phyloP scores from a whole-genome alignment of 345 rosid genomes.

The Syzygium jambos region DNA sequence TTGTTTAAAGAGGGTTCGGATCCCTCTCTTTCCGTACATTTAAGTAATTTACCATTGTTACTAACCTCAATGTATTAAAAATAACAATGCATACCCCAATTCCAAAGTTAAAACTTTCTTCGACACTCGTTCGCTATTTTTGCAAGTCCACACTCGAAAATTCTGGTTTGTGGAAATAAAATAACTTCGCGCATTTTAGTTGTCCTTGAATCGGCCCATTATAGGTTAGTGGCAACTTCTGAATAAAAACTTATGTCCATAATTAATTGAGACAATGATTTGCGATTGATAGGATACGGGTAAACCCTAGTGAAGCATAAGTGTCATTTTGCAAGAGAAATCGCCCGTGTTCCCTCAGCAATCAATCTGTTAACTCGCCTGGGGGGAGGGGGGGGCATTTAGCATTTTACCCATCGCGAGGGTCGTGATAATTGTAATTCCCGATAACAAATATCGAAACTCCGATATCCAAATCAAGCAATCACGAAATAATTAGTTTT shows the following conservation, averaged over 20 bases:
- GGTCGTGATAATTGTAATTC: too few relatives aligned
- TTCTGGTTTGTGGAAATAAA: too few relatives aligned
- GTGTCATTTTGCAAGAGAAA: neutral
- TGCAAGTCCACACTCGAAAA: neutral
- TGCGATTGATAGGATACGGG: neutral
- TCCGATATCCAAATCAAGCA: too few relatives aligned
- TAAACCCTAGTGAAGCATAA: neutral
- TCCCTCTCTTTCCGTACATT: neutral
- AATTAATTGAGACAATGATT: neutral
- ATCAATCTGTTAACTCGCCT: too few relatives aligned
- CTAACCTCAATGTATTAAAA: neutral
- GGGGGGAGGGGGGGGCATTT: too few relatives aligned
- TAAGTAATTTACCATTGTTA: too few relatives aligned
- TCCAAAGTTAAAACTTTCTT: neutral
- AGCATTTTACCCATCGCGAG: too few relatives aligned
- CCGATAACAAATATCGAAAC: too few relatives aligned
- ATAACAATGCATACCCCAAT: too few relatives aligned
- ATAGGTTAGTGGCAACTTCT: neutral
- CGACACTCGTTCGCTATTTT: too few relatives aligned
- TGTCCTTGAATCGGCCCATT: neutral
- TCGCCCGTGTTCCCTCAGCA: accelerated
- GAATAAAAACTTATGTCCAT: neutral
- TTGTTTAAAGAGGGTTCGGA: neutral
- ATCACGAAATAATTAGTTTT: too few relatives aligned
- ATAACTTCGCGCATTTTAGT: too few relatives aligned